phyloP scores from a whole-genome alignment of 1,139 yeast species.

The Saccharomyces pastorianus region DNA sequence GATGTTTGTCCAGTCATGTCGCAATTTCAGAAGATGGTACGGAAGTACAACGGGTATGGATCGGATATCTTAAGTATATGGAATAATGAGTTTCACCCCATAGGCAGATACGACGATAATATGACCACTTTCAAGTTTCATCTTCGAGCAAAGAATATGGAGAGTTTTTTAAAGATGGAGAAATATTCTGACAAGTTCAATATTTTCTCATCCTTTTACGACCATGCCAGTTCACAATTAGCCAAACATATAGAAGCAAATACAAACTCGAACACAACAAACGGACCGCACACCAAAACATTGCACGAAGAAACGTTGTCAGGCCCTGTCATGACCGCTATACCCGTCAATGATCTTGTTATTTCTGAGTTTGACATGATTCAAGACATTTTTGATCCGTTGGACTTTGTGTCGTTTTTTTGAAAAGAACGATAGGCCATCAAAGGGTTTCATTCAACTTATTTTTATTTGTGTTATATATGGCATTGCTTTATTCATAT shows the following conservation, averaged over 20 bases:
- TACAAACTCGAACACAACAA: constrained; percentile 4
- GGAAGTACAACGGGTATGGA: constrained; percentile 4
- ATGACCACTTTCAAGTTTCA: not conserved
- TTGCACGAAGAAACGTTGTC: not conserved
- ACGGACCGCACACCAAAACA: not conserved
- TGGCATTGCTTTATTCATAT: not conserved
- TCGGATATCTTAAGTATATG: constrained; percentile 13
- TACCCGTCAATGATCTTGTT: not conserved
- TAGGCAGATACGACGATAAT: constrained; percentile 8
- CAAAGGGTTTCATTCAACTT: not conserved
- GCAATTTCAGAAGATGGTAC: constrained; percentile 1
- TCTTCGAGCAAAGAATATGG: not conserved
- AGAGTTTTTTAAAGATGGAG: not conserved
- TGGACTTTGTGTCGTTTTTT: constrained; percentile 23
- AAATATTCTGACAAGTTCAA: constrained; percentile 11
- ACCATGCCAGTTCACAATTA: constrained; percentile 18
- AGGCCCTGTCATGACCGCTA: not conserved
- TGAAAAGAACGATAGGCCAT: not conserved
- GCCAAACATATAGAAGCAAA: constrained; percentile 12
- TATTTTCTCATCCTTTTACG: constrained; percentile 24
- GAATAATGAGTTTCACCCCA: constrained; percentile 16
- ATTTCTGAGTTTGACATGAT: constrained; percentile 8
- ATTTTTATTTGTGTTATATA: not conserved
- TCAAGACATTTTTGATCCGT: constrained; percentile 24
- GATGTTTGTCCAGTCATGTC: not conserved